These are phyloP conservation scores for Tetracladium maxilliforme DNA, from an alignment of 2,329 filamentous ascomycete genomes.

Conservation along the genomic window DNA sequence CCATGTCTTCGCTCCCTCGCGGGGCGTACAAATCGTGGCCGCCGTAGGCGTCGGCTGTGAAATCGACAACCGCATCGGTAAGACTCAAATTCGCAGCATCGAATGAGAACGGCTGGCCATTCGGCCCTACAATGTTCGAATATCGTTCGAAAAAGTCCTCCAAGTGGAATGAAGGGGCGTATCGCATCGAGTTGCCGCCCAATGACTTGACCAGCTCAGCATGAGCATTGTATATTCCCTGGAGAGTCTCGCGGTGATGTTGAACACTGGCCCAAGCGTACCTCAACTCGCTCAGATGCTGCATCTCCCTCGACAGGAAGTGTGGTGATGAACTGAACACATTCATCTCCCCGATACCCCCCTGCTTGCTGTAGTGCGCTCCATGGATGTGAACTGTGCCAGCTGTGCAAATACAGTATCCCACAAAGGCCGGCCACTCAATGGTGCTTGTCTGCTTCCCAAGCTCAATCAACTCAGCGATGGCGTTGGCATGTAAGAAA, in stretches of 20 bases:
- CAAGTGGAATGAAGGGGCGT: slow-evolving; percentile 67
- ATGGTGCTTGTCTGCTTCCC: slow-evolving; percentile 60
- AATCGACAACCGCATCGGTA: slow-evolving; percentile 48
- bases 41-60: slow-evolving; percentile 37
- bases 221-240: slow-evolving; percentile 66
- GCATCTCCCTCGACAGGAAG: slow-evolving; percentile 65
- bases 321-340: slow-evolving; percentile 50
- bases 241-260: slow-evolving; percentile 66
- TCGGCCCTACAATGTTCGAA: slow-evolving; percentile 34
- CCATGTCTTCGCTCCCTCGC: slow-evolving; percentile 13
- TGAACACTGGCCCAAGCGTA: slow-evolving; percentile 66
- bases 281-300: slow-evolving; percentile 60
- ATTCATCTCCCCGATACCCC: slow-evolving; percentile 11
- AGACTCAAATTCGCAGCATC: slow-evolving; percentile 65
- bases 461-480: slow-evolving; percentile 68
- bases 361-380: slow-evolving; percentile 53
- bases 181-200: slow-evolving; percentile 53
- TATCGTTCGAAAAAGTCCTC: slow-evolving; percentile 85
- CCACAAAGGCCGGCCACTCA: slow-evolving; percentile 77
- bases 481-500: slow-evolving; percentile 75
- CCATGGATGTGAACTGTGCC: slow-evolving; percentile 83
- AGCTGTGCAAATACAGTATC: slow-evolving; percentile 75
- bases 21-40: slow-evolving; percentile 31
- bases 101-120: too few species aligned
- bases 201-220: slow-evolving; percentile 63